Base-by-base conservation (phyloP, 2,329 filamentous ascomycete genomes). In the Clarireedia sp. region DNA sequence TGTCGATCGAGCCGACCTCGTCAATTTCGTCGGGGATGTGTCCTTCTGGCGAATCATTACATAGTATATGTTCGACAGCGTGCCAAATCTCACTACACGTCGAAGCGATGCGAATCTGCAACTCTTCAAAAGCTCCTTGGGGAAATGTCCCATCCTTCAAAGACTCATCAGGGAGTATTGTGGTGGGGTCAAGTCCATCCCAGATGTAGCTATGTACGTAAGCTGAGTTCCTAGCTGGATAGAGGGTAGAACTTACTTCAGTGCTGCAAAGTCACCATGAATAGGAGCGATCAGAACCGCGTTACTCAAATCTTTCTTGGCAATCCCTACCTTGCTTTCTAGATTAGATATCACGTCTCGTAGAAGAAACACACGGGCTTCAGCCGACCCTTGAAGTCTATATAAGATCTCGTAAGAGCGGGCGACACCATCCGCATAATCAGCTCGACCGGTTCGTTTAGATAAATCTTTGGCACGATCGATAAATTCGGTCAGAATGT, bases 21-120 rank as follows among this genome's bases (percentile, higher is more conserved):
- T 87, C 82, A n/a, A 89, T 70, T 24, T 92, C 88, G 51, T 91
- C 83, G 0, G 85, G 86, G 3, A 89, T 74, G 68, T 94, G 85
- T 0, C 92, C 92, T 71, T 99, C 94, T 0, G 95, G 94, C 1
- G 94, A 95, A 71, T 96, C 94, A 60, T 95, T 86, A 66, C 94
- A 99, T 0, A 99, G 78, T 3, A 95, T 82, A 51, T 84, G 79
- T 63, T 81, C 81, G 5, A 96, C 89, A 24, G 82, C 78, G 0
- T 72, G 65, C 94, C 94, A 99, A 6, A 95, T 81, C n/a, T 78
- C 76, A 48, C 77, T 72, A 56, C 90, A 87, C 57, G 79, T 76
- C 1, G 66, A 64, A 12, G 89, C 72, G 1, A 90, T 77, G 3
- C 80, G 78, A 2, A 68, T 59, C 59, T 86, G 82, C 14, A 68